These are phyloP conservation scores for Globisporangium ultimum DNA, from an alignment of 352 stramenopile genomes.

Conservation along the genomic window DNA sequence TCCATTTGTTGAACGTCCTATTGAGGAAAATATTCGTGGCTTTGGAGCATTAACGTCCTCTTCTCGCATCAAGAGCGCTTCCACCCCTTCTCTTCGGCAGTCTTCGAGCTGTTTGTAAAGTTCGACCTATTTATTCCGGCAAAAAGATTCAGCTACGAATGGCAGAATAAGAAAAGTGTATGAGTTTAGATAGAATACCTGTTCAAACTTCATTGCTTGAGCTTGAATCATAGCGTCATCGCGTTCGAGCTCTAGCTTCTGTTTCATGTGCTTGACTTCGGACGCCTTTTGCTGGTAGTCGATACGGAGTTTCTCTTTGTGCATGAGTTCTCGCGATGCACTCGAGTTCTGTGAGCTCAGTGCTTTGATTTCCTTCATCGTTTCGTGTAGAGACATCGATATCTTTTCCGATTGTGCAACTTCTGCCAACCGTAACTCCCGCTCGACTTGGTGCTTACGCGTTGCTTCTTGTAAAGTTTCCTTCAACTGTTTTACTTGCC, in stretches of 20 bases:
- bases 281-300: slow-evolving; percentile 54
- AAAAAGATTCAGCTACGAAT: neutral
- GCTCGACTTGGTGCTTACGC: slow-evolving; percentile 45
- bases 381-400: slow-evolving; percentile 45
- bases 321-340: slow-evolving; percentile 39
- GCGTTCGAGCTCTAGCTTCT: slow-evolving; percentile 48
- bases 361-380: slow-evolving; percentile 42
- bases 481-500: slow-evolving; percentile 21
- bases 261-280: slow-evolving; percentile 43
- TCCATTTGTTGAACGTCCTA: slow-evolving; percentile 1
- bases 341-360: slow-evolving; percentile 46
- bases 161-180: neutral
- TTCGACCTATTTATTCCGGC: slow-evolving; percentile 15
- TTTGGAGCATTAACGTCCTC: slow-evolving; percentile 60
- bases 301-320: slow-evolving; percentile 51
- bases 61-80: slow-evolving; percentile 63
- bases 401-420: slow-evolving; percentile 53
- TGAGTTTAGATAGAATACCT: slow-evolving; percentile 17
- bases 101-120: slow-evolving; percentile 35
- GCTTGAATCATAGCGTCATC: slow-evolving; percentile 48
- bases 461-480: slow-evolving; percentile 32
- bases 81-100: slow-evolving; percentile 35
- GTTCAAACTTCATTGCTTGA: slow-evolving; percentile 36
- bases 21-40: slow-evolving; percentile 40
- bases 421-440: slow-evolving; percentile 45